Evolutionary conservation across 169 alveolate genomes (phyloP), one percentile per base, ranked within the genome.

Genomic region (Gregarina niphandrodes): DNA sequence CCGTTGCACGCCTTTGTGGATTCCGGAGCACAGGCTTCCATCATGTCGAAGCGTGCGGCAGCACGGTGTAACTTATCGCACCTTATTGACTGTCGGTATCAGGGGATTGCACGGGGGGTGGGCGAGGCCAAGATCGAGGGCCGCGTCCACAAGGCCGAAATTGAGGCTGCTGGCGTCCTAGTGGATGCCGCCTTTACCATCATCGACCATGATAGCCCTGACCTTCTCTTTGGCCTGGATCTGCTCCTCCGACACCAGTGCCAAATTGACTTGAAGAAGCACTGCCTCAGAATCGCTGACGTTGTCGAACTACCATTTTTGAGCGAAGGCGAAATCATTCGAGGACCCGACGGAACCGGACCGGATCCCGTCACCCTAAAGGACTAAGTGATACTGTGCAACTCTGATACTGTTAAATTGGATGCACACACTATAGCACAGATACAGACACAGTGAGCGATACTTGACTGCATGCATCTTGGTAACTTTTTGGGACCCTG

Each of bases 21-120:
- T 58, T 76, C 90, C 35, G 96, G 96, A 7, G 97, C 97, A 1
- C 89, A 88, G 66, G 61, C 80, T 24, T 76, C 89, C 13, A 77
- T 88, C 22, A 80, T 88, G 84, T 75, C 92, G 19, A 51, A 57
- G 29, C 54, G 58, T 19, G 69, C 83, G 38, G 93, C 93, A 19
- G 82, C 70, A 56, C 61, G 64, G 53, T 80, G 95, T 53, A 69
- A 71, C 42, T 56, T 88, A 22, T 51, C 72, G 55, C 71, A 76
- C 45, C 52, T 84, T 47, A 56, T 80, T 23, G 97, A 88, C 53
- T 70, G 52, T 34, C 68, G 97, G 42, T 83, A 61, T 57, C 63
- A 68, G 16, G 95, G 95, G 17, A 66, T 80, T 18, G 97, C 95
- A 6, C 43, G 47, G 42, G 97, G 96, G 21, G 89, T 85, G 4